Evolutionary conservation across 345 rosid species (phyloP), one percentile per base, ranked within the genome.

Genomic region (Populus deltoides): DNA sequence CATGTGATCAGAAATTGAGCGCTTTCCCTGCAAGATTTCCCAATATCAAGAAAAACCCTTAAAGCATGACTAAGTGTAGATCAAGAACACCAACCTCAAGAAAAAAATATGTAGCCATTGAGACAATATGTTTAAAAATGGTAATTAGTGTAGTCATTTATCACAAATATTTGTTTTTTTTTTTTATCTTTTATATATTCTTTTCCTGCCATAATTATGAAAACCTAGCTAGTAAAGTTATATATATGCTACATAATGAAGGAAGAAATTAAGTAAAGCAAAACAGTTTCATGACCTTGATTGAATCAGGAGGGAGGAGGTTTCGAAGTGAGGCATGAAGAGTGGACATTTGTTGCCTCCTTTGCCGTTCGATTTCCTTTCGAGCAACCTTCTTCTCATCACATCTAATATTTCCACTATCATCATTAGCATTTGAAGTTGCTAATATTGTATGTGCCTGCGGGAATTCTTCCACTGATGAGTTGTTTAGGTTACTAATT

Each of bases 1-100:
- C 82, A 91, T 89, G 65, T 88, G 94, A 87, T 92, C 98, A 33
- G 97, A 91, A 75, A 83, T 87, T 38, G 97, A 89, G 16, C 98
- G 89, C 83, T 90, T 94, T 82, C 97, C 97, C 98, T 92, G 80
- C 25, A 85, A 53, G 74, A 17, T 63, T 49, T 57, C 74, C 6
- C 76, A 75, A 79, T 70, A 68, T 75, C 55, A 24, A 43, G 15
- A 17, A 29, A 63, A 69, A 82, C 72, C 78, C 59, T 72, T 66
- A 53, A 72, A 22, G 36, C 76, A 53, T 33, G 49, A 72, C 10
- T 0, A 24, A 10, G 38, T 53, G 45, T 20, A 33, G 55, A 71
- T 51, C 25, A 49, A 72, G 43, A 53, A 22, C 18, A 57, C 5
- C 43, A 55, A 20, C 25, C 65, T 59, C 65, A 59, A 24, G 63